Evolutionary conservation across 306 rosid genomes (phyloP), one percentile per base, ranked within the genome.

Genomic region (Trichosanthes cucumerina): DNA sequence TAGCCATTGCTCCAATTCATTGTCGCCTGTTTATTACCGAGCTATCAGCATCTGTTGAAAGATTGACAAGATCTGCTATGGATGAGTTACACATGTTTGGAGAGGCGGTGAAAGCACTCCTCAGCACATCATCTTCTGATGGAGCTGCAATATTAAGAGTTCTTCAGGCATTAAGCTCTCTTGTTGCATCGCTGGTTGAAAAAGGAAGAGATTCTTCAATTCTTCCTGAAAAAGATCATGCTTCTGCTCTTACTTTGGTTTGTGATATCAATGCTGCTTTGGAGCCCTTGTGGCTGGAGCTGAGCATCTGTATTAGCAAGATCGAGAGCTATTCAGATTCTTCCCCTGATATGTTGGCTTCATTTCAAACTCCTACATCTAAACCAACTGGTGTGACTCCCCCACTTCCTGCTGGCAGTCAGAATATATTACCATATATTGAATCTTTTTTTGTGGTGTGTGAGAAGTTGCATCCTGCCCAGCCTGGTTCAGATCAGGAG

Each of bases 111-210:
- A 88, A 88, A 82, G 92, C 93, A 70, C 97, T 94, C 60, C 93
- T 93, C 53, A 88, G 90, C 84, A 88, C 96, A 49, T 57, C 92
- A 71, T 92, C 97, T 72, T 88, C 97, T 85, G 92, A 90, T 80
- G 98, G 98, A 64, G 91, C 98, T 74, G 93, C 98, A 44, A 92
- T 94, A 79, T 89, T 94, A 83, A 92, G 98, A 85, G 98, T 94
- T 88, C 84, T 92, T 81, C 98, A 90, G 85, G 97, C 98, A 59
- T 81, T 94, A 81, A 94, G 97, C 86, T 90, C 97, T 78, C 93
- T 94, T 73, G 91, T 94, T 75, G 78, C 88, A 34, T 87, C 89
- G 39, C 76, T 90, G 80, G 78, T 81, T 56, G 90, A 87, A 86
- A 87, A 88, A 82, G 91, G 91, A 77, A 86, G 82, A 84, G 91